Conservation (phyloP, 2,329 filamentous ascomycete species). For the Ascochyta fabae region DNA sequence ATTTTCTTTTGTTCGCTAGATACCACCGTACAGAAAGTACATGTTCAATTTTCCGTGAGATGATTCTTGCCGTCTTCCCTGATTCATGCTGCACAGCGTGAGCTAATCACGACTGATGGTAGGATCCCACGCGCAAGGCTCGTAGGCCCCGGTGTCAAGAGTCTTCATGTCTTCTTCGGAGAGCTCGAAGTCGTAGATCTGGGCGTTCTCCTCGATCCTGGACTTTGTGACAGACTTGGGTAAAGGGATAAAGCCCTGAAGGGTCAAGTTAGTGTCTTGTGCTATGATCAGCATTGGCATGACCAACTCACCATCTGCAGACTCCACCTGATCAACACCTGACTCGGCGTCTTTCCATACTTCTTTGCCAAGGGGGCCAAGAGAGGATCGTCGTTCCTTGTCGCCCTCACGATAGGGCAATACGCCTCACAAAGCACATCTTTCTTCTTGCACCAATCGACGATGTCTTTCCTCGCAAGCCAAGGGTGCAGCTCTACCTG, state of each 20-base stretch:
- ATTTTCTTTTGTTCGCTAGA: constrained; percentile 12
- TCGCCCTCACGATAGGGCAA: constrained; percentile 53
- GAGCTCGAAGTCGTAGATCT: constrained; percentile 67
- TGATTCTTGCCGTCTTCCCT: constrained; percentile 4
- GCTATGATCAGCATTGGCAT: too few species aligned
- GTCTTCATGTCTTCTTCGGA: constrained; percentile 64
- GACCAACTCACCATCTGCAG: constrained; percentile 42
- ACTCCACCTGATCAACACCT: constrained; percentile 67
- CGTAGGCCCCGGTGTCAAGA: constrained; percentile 62
- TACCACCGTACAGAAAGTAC: constrained; percentile 14
- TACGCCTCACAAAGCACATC: constrained; percentile 58
- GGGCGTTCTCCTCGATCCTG: constrained; percentile 66
- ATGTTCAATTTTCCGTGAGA: not conserved
- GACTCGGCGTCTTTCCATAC: constrained; percentile 63
- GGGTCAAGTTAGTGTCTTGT: not conserved
- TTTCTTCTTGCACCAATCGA: constrained; percentile 72
- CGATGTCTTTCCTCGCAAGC: constrained; percentile 80
- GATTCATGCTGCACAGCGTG: not conserved
- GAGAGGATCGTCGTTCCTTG: constrained; percentile 60
- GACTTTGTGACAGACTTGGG: constrained; percentile 67
- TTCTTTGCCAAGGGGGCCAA: constrained; percentile 61
- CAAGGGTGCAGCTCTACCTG: constrained; percentile 89
- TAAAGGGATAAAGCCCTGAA: constrained; percentile 65
- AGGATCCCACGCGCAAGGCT: constrained; percentile 66
- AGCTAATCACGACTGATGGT: constrained; percentile 51